Evolutionary conservation across 129 eudicot species (phyloP).

Genomic region (Artemisia tridentata): DNA sequence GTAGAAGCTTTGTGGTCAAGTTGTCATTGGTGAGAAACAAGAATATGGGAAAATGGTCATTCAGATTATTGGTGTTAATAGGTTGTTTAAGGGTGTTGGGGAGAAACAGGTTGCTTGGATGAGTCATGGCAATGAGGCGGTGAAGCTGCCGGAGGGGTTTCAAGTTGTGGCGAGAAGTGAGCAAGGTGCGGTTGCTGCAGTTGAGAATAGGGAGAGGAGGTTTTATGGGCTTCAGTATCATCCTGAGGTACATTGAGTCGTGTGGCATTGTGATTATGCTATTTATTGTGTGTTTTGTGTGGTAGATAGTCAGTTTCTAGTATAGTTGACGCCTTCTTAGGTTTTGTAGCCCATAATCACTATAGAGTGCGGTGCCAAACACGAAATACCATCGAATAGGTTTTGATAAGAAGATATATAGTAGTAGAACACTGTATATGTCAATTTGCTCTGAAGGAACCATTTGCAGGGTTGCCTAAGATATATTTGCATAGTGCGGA

Average conservation of each 20-base stretch:
- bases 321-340: too few relatives aligned
- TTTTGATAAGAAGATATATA: too few relatives aligned
- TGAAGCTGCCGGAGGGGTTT: constrained; percentile 60
- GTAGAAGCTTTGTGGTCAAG: constrained; percentile 68
- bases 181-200: constrained; percentile 70
- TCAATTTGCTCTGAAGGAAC: too few relatives aligned
- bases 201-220: constrained; percentile 50
- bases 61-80: constrained; percentile 41
- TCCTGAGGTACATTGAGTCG: constrained; percentile 58
- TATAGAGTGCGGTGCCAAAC: too few relatives aligned
- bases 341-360: too few relatives aligned
- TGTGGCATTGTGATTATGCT: too few relatives aligned
- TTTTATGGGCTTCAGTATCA: constrained; percentile 81
- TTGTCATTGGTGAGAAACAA: constrained; percentile 56
- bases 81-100: constrained; percentile 51
- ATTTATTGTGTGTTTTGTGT: background rate
- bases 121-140: constrained; percentile 88
- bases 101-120: constrained; percentile 76
- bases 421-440: too few relatives aligned
- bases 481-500: too few relatives aligned
- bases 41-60: constrained; percentile 84
- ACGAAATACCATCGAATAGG: too few relatives aligned
- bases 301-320: background rate
- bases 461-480: too few relatives aligned
- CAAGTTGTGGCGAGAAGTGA: constrained; percentile 67